Base-by-base conservation (phyloP, 768 basidiomycete species). In the Clathrus columnatus region DNA sequence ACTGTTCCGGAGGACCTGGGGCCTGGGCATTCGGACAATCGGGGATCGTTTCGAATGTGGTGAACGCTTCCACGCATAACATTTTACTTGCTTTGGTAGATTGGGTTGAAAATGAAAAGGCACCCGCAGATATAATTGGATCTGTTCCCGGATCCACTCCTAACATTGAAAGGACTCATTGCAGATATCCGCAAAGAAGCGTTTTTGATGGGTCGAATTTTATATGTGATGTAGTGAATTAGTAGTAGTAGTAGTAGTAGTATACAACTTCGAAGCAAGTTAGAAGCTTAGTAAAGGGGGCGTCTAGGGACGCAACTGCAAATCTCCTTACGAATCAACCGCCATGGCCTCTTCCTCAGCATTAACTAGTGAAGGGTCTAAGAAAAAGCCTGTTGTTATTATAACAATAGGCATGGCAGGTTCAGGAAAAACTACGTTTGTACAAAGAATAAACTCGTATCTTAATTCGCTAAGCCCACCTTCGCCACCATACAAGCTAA, bases 321-420 rank as follows among this genome's bases (percentile, higher is more conserved):
- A n/a, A n/a, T 36, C 7, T 11, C 11, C 36, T n/a, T 14, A 36
- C 14, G 11, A 36, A 14, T 36, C 36, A 5, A 36, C 36, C 36
- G 36, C 36, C 11, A 36, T 36, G 36, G 36, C 11, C 4, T 53
- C 57, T 11, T n/a, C 53, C 7, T 6, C 36, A 14, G 27, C 53
- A 21, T 26, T 43, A 11, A 16, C 36, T 7, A 23, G n/a, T 11
- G 26, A 26, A 7, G n/a, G 20, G 18, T 23, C 46, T 5, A 24
- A 16, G 26, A 57, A 58, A 44, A 61, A 89, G 63, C 90, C 92
- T 0, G 77, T 84, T 6, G 83, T 87, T 4, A 89, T 96, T 51
- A 84, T 96, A 61, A 85, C 88, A 42, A 94, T 96, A 59, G 93
- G 93, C 20, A 95, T 95, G 91, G 94, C 93, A 0, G 94, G 94